These are phyloP conservation scores for Kwoniella botswanensis DNA, from an alignment of 768 basidiomycete genomes.

Conservation along the genomic window DNA sequence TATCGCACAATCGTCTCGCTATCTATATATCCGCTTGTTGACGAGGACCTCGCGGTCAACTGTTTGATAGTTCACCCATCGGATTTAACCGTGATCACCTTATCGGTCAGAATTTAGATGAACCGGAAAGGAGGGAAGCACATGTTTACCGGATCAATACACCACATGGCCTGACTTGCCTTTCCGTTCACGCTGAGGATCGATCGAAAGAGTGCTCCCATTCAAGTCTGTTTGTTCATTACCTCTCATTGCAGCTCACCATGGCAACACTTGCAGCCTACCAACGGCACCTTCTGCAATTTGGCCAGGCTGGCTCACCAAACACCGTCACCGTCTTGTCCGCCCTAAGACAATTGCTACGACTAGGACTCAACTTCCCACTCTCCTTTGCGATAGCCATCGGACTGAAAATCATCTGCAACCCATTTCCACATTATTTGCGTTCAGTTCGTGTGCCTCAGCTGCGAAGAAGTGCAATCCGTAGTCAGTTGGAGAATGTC, in stretches of 20 bases:
- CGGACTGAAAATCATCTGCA: not conserved
- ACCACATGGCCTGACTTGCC: too few relatives aligned
- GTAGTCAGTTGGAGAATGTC: constrained; percentile 6
- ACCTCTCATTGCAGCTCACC: not conserved
- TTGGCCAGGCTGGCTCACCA: constrained; percentile 1
- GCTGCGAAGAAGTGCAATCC: not conserved
- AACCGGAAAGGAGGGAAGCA: not conserved
- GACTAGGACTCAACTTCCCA: constrained; percentile 13
- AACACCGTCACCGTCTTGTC: constrained; percentile 4
- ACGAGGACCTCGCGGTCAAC: not conserved
- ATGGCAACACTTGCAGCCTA: not conserved
- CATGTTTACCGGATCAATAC: too few relatives aligned
- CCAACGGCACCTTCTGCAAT: constrained; percentile 16
- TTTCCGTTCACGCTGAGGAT: not conserved
- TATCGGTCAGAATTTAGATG: not conserved
- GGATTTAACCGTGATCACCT: constrained; percentile 5
- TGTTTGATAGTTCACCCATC: not conserved
- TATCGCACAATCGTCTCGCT: too few relatives aligned
- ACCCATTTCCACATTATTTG: constrained; percentile 1
- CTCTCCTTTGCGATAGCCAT: constrained; percentile 12
- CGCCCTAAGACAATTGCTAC: constrained; percentile 5
- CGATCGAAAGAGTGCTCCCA: not conserved
- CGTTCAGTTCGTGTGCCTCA: not conserved
- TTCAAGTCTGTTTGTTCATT: too few relatives aligned
- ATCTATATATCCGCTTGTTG: not conserved